Percentiles rank a stretch among this genome's conserved stretches.
Evolutionary conservation across 768 basidiomycete species (phyloP).

Genomic region (Pleurotus pulmonarius): DNA sequence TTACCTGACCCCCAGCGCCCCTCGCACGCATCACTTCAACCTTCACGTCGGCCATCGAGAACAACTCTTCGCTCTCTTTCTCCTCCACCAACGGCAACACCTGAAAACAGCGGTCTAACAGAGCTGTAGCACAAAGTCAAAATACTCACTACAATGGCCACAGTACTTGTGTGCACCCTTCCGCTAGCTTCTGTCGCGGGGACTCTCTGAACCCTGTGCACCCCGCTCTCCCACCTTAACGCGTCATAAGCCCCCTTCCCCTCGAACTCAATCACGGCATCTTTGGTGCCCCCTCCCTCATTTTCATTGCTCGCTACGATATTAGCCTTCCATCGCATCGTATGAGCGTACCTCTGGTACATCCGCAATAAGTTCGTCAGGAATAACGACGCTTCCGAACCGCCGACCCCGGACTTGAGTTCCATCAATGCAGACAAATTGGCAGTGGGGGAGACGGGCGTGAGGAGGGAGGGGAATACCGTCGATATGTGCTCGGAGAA

Average conservation of each 20-base stretch:
- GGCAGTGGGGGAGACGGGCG: constrained; percentile 66
- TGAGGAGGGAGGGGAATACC: constrained; percentile 68
- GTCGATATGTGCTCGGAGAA: constrained; percentile 30
- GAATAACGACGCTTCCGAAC: constrained; percentile 84
- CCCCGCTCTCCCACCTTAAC: constrained; percentile 89
- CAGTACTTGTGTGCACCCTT: constrained; percentile 89
- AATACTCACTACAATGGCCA: constrained; percentile 71
- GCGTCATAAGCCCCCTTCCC: constrained; percentile 76
- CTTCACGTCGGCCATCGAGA: constrained; percentile 81
- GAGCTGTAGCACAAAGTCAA: background rate
- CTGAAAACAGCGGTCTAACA: constrained; percentile 31
- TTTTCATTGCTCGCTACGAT: constrained; percentile 56
- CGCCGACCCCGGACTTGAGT: constrained; percentile 90
- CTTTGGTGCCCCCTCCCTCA: constrained; percentile 66
- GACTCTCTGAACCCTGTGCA: constrained; percentile 93
- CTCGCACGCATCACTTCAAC: constrained; percentile 93
- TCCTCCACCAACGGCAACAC: constrained; percentile 81
- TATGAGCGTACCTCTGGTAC: constrained; percentile 68
- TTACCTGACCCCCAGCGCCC: constrained; percentile 95
- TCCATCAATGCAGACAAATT: constrained; percentile 80
- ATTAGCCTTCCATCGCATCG: constrained; percentile 54
- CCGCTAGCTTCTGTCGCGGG: constrained; percentile 89
- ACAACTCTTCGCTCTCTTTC: constrained; percentile 54
- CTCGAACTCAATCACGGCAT: constrained; percentile 77
- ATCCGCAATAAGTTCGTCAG: constrained; percentile 74